A percentile compares a stretch with the other conserved stretches of the same genome.
Evolutionary conservation across 371 early-diverging fungal genomes (phyloP).

Genomic region (Mortierella sp.): DNA sequence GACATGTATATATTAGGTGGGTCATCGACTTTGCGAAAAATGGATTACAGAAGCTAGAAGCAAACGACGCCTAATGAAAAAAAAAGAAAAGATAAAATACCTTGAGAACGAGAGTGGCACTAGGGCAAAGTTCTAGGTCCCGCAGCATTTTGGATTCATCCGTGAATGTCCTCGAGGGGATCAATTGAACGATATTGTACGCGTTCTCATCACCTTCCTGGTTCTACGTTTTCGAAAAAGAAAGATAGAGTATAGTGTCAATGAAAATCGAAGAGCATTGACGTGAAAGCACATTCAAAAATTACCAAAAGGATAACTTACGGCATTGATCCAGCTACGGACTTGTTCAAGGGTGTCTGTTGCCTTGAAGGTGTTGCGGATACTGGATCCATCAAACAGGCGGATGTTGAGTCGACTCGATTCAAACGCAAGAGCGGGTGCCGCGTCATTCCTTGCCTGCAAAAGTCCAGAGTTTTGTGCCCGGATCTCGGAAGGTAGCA

Average conservation of each 20-base stretch:
- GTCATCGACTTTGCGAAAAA: background rate
- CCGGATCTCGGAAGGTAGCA: conserved; percentile 26
- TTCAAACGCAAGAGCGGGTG: conserved; percentile 46
- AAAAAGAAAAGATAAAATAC: conserved; percentile 4
- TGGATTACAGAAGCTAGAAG: background rate
- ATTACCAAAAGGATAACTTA: background rate
- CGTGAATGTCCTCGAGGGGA: conserved; percentile 45
- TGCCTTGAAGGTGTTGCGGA: conserved; percentile 55
- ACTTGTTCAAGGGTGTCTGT: conserved; percentile 52
- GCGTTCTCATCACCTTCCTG: conserved; percentile 30
- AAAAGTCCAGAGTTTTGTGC: conserved; percentile 41
- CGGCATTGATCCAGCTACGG: conserved; percentile 50
- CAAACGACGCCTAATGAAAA: background rate
- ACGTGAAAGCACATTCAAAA: background rate
- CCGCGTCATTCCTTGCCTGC: conserved; percentile 45
- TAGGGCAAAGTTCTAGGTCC: conserved; percentile 67
- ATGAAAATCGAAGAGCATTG: too few species aligned
- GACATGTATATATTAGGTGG: background rate
- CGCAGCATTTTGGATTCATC: conserved; percentile 62
- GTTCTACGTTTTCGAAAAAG: conserved; percentile 19
- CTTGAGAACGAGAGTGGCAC: conserved; percentile 72
- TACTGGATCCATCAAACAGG: conserved; percentile 56
- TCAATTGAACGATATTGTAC: conserved; percentile 56
- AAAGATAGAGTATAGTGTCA: background rate
- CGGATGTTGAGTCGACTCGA: conserved; percentile 53